Percentiles rank a stretch among this genome's conserved stretches.
Conservation (phyloP, 202 grass and related monocot genomes). For the Schoenoplectus tabernaemontani region DNA sequence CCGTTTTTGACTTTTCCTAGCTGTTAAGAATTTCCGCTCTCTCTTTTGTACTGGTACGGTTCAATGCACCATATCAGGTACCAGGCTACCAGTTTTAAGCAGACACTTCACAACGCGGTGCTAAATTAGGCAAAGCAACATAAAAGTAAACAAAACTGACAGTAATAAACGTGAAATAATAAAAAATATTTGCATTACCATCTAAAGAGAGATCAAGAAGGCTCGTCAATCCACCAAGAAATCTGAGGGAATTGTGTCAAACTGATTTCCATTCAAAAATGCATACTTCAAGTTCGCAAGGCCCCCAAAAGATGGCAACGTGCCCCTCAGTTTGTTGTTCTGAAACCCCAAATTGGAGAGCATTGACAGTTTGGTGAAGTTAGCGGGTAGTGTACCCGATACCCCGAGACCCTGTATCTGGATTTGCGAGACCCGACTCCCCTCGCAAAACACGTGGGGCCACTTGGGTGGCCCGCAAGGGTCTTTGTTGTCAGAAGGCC, state of each 20-base stretch:
- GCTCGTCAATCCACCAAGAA: constrained; percentile 49
- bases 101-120: background rate
- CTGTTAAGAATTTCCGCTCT: background rate
- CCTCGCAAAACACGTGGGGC: constrained; percentile 58
- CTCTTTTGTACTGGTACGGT: background rate
- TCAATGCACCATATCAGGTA: background rate
- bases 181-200: constrained; percentile 2
- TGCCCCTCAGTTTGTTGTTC: constrained; percentile 49
- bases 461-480: constrained; percentile 36
- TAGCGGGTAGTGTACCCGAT: constrained; percentile 26
- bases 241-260: constrained; percentile 46
- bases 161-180: background rate
- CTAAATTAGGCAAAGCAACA: constrained; percentile 9
- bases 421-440: constrained; percentile 60
- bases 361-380: constrained; percentile 31
- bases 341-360: constrained; percentile 64
- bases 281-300: constrained; percentile 40
- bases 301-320: constrained; percentile 53
- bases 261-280: constrained; percentile 69
- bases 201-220: constrained; percentile 45
- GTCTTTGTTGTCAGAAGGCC: constrained; percentile 30
- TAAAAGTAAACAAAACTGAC: background rate
- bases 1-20: background rate
- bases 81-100: background rate
- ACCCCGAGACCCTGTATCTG: constrained; percentile 52